Base-by-base conservation (phyloP, 164 flowering plant species). In the Stephania yunnanensis region DNA sequence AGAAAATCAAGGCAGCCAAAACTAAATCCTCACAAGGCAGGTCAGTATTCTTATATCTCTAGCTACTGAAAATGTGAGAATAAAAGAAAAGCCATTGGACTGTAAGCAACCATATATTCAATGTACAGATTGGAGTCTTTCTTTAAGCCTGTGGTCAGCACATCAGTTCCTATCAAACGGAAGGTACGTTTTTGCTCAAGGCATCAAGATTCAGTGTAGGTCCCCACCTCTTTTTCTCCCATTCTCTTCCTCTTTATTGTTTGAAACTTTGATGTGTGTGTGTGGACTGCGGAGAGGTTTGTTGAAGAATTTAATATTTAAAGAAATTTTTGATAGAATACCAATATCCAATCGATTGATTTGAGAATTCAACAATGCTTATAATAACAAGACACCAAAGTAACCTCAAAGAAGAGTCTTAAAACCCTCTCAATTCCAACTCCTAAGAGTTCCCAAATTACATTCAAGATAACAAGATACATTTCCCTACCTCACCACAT, bases 1-100 rank as follows among this genome's bases (percentile, higher is more conserved):
- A 94, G 78, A 96, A 92, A 80, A 96, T 96, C 68, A 92, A 94
- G 85, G 89, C 92, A 22, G 97, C 97, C 58, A 92, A 90, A 85
- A 86, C 84, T 83, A 96, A 96, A 85, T 86, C 93, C 52, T 81
- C 96, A 50, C 98, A 96, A 83, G 97, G 94, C 81, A 84, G 96
- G 99, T 96, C 80, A 79, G 86, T 76, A 61, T 68, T 66, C 74
- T 80, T 73, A 22, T 61, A 46, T 53, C 11, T 36, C 42, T 36
- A 36, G 42, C 42, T 36, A 19, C 50, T 81, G 48, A 68, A 69
- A 67, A 36, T 73, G 36, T 58, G 64, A 58, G 15, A 58, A 73
- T 7, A 68, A 61, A 2, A 61, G 31, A 36, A 42, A 6, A 44
- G 11, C 1, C 6, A 4, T 58, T 3, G 29, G 45, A 46, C 58